phyloP scores from a whole-genome alignment of 441 rosid genomes.

The Euphorbia schlechtendalii region DNA sequence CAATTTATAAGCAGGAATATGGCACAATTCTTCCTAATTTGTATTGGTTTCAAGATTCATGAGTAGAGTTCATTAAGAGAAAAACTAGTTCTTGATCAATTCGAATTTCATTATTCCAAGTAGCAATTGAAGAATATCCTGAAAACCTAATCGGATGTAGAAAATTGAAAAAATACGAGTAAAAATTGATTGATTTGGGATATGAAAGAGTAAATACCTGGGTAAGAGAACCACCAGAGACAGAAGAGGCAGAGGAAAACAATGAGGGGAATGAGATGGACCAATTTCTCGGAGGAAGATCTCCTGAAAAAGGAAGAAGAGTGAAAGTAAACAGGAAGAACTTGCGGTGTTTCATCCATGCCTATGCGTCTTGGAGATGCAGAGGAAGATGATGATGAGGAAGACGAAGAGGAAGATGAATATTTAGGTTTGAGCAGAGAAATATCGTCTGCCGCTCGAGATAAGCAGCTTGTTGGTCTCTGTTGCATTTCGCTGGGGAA shows the following conservation, averaged over 20 bases:
- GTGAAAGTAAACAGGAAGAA: conserved; percentile 34
- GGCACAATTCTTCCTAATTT: no score
- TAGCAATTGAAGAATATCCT: neutral
- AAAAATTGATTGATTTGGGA: neutral
- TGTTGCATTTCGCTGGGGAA: conserved; percentile 18
- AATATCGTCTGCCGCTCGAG: conserved; percentile 13
- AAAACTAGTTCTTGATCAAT: neutral
- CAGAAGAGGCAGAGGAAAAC: conserved; percentile 43
- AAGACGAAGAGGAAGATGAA: neutral
- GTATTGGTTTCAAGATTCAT: neutral
- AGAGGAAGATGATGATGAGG: neutral
- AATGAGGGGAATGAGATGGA: conserved; percentile 47
- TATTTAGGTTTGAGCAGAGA: neutral
- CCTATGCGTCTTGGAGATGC: conserved; percentile 8
- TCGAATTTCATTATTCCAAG: neutral
- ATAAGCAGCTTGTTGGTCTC: conserved; percentile 17
- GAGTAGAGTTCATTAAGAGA: neutral
- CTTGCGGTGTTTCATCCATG: conserved; percentile 11
- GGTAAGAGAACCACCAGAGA: conserved; percentile 59
- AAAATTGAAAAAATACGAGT: no score
- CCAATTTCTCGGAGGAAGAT: conserved; percentile 28
- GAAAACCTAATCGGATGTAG: neutral
- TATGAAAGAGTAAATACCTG: conserved; percentile 30
- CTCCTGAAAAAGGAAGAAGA: conserved; percentile 14
- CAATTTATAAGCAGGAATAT: neutral